A percentile compares a stretch with the other conserved stretches of the same genome.
phyloP scores from a whole-genome alignment of 148 eudicot species.

The Polygonum maritimum region DNA sequence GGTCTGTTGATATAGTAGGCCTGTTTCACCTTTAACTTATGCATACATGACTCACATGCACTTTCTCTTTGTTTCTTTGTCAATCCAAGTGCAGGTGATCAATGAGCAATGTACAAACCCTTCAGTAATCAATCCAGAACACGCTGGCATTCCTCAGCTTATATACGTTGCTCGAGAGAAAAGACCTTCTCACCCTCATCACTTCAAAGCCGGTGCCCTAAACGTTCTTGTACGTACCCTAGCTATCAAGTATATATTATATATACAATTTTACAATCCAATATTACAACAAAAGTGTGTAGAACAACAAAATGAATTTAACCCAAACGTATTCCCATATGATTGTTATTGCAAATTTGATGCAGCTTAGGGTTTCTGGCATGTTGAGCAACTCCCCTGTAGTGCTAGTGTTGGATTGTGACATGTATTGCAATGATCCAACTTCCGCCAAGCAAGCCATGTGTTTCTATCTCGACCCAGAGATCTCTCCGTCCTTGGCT shows the following conservation, averaged over 20 bases:
- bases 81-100: not conserved
- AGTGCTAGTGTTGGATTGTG: constrained; percentile 34
- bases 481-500: constrained; percentile 17
- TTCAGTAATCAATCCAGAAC: not conserved
- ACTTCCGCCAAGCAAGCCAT: constrained; percentile 35
- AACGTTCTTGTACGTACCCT: constrained; percentile 41
- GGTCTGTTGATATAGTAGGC: too few relatives aligned
- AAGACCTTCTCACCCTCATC: constrained; percentile 50
- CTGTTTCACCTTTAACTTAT: too few relatives aligned
- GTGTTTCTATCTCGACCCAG: constrained; percentile 36
- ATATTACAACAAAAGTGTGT: not conserved
- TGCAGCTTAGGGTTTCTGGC: constrained; percentile 35
- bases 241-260: not conserved
- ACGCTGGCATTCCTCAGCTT: constrained; percentile 29
- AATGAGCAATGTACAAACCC: not conserved
- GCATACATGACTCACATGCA: too few relatives aligned
- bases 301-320: too few relatives aligned
- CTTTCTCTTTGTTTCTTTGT: not conserved
- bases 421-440: constrained; percentile 41
- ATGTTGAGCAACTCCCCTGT: constrained; percentile 27
- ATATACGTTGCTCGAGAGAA: constrained; percentile 56
- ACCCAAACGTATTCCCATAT: not conserved
- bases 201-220: constrained; percentile 63
- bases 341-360: too few relatives aligned
- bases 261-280: not conserved